Percentiles rank a stretch among this genome's conserved stretches.
Conservation (phyloP, 768 basidiomycete genomes). For the Russula dissimulans region DNA sequence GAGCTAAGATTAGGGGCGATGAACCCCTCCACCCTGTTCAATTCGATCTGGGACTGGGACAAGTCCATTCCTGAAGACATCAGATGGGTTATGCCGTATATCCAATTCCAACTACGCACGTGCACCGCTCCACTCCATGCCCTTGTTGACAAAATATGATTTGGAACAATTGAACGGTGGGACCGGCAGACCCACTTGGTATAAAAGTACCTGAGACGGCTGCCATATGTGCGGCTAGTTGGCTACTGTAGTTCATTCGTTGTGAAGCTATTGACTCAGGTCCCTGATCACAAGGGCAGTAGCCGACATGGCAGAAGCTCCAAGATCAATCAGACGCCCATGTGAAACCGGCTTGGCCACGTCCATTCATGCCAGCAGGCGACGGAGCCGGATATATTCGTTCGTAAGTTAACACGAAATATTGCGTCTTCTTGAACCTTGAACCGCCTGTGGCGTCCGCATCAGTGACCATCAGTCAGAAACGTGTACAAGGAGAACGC, state of each 20-base stretch:
- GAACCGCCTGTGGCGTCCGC: background rate
- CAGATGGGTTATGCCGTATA: too few relatives aligned
- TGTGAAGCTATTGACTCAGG: constrained; percentile 3
- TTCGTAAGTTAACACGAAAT: background rate
- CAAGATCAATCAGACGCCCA: constrained; percentile 12
- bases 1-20: too few relatives aligned
- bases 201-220: background rate
- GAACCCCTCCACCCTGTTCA: too few relatives aligned
- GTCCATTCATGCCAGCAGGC: constrained; percentile 7
- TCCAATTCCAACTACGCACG: background rate
- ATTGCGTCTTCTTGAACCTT: background rate
- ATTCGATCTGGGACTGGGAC: too few relatives aligned
- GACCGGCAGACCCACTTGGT: background rate
- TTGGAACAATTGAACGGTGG: too few relatives aligned
- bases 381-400: constrained; percentile 7
- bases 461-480: constrained; percentile 1
- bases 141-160: too few relatives aligned
- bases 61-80: too few relatives aligned
- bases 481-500: background rate
- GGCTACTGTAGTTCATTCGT: background rate
- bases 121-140: too few relatives aligned
- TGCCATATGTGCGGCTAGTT: background rate
- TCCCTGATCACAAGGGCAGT: constrained; percentile 14
- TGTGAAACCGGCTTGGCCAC: constrained; percentile 5
- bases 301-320: background rate